Evolutionary conservation across 306 rosid genomes (phyloP), one percentile per base, ranked within the genome.

Genomic region (Cicer judaicum): DNA sequence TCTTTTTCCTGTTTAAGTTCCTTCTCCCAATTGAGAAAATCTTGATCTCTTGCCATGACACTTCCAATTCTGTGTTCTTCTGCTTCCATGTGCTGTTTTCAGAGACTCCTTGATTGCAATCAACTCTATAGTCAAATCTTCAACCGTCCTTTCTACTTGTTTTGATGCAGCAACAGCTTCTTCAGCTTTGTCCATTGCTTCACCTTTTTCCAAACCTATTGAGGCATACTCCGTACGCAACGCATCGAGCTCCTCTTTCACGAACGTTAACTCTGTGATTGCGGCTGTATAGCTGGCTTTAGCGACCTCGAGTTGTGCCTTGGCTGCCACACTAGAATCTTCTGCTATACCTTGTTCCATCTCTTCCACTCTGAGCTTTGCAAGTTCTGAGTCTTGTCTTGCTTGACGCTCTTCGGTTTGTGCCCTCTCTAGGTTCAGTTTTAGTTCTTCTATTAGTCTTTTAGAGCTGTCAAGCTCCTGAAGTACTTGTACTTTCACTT

Each of bases 331-430:
- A 18, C 99, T 95, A 7, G 97, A 84, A 74, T 92, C 98, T 18
- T 92, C 97, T 14, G 97, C 93, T 48, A 95, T 92, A 8, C 99
- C 99, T 68, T 95, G 98, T 84, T 95, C 99, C 96, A 95, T 89
- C 84, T 95, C 99, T 82, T 95, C 97, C 68, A 95, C 99, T 80
- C 99, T 88, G 42, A 95, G 97, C 87, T 86, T 90, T 38, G 97
- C 96, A 49, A 95, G 99, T 66, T 95, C 98, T 0, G 98, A 89
- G 82, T 95, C 99, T 77, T 95, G 99, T 70, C 84, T 95, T 73
- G 93, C 99, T 54, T 95, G 98, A 46, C 76, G 87, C 80, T 92
- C 98, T 82, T 95, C 99, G 8, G 98, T 95, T 72, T 95, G 89
- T 49, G 92, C 92, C 82, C 98, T 92, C 82, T 92, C 99, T 12